These are phyloP conservation scores for Venturia carpophila DNA, from an alignment of 2,329 filamentous ascomycete species.

Conservation along the genomic window DNA sequence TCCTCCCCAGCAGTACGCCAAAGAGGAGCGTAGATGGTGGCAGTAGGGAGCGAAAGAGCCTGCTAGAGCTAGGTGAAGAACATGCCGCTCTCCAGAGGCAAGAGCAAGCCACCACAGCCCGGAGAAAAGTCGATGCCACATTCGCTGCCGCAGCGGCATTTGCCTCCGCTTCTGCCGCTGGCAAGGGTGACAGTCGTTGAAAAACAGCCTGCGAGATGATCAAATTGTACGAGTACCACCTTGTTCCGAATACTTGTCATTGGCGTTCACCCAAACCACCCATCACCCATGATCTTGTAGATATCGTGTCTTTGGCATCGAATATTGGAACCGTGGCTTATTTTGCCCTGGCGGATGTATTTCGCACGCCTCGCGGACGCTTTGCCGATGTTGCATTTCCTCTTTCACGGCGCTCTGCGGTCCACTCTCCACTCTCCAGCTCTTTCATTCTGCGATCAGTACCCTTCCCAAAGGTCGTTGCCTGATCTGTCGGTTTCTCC, in stretches of 20 bases:
- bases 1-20: neutral
- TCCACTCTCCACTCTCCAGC: neutral
- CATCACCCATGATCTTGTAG: neutral
- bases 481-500: neutral
- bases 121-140: neutral
- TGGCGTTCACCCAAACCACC: neutral
- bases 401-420: neutral
- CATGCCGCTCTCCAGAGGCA: neutral
- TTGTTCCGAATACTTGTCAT: neutral
- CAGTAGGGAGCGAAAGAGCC: conserved; percentile 4
- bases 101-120: neutral
- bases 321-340: neutral
- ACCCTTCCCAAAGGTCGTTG: neutral
- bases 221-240: neutral
- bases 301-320: neutral
- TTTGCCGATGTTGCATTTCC: neutral
- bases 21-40: conserved; percentile 11
- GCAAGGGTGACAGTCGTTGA: neutral
- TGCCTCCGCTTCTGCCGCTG: conserved; percentile 6
- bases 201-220: neutral
- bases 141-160: conserved; percentile 1
- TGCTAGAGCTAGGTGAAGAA: conserved; percentile 15
- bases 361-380: neutral
- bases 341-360: neutral
- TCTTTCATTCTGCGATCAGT: neutral